A percentile compares a stretch with the other conserved stretches of the same genome.
These are phyloP conservation scores for Durio zibethinus DNA, from an alignment of 345 rosid genomes.

Conservation along the genomic window DNA sequence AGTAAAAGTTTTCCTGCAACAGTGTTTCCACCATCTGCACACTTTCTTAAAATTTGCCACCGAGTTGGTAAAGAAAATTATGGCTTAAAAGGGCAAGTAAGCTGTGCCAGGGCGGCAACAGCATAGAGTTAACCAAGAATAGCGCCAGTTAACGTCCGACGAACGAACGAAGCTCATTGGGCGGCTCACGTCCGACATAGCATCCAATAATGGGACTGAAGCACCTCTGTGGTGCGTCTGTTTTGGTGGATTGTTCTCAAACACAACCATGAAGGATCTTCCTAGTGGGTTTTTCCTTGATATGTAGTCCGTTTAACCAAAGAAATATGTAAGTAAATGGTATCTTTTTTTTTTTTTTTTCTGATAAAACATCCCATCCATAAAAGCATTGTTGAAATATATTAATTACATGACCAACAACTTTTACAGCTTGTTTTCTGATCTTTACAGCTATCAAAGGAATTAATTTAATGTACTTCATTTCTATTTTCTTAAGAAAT, in stretches of 20 bases:
- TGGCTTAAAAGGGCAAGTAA: constrained; percentile 29
- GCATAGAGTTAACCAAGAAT: constrained; percentile 86
- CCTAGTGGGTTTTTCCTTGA: constrained; percentile 71
- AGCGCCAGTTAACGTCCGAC: constrained; percentile 80
- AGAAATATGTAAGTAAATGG: too few species aligned
- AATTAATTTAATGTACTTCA: too few species aligned
- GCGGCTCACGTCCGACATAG: constrained; percentile 32
- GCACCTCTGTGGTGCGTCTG: constrained; percentile 92
- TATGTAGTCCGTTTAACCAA: constrained; percentile 45
- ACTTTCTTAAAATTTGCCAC: not conserved
- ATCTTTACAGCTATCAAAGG: not conserved
- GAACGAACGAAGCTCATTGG: constrained; percentile 58
- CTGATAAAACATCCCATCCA: not conserved
- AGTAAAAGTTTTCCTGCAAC: too few species aligned
- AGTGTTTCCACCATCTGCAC: too few species aligned
- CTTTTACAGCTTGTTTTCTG: not conserved
- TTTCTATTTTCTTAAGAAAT: too few species aligned
- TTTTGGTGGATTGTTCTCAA: constrained; percentile 67
- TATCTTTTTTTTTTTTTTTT: not conserved
- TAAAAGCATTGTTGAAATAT: too few species aligned
- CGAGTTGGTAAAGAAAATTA: not conserved
- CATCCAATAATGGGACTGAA: constrained; percentile 42
- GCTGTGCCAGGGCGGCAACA: constrained; percentile 72
- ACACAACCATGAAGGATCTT: constrained; percentile 89
- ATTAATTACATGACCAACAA: too few species aligned